These are phyloP conservation scores for Colletotrichum sp. DNA, from an alignment of 2,329 filamentous ascomycete species.

Conservation along the genomic window DNA sequence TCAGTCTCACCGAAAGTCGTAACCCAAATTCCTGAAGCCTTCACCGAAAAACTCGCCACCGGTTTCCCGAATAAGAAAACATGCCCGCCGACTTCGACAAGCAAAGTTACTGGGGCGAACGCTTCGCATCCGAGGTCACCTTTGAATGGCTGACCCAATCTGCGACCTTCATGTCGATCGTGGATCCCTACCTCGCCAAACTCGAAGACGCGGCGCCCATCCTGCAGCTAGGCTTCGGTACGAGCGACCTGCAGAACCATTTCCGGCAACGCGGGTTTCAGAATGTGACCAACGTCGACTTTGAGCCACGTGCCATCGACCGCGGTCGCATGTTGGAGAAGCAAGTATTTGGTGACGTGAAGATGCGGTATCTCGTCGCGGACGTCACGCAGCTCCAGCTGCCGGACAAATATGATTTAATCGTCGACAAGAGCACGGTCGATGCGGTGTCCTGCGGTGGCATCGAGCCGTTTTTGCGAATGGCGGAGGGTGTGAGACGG, in stretches of 20 bases:
- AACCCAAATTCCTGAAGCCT: accelerated
- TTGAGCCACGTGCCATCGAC: constrained; percentile 51
- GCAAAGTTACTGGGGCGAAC: constrained; percentile 53
- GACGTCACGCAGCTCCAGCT: constrained; percentile 46
- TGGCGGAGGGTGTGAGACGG: constrained; percentile 40
- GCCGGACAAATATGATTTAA: constrained; percentile 40
- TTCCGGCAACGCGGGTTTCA: constrained; percentile 47
- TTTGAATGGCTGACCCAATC: constrained; percentile 56
- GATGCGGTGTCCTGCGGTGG: constrained; percentile 55
- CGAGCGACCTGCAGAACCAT: constrained; percentile 54
- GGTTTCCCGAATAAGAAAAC: not conserved
- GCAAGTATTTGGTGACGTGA: constrained; percentile 46
- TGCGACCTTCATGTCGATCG: constrained; percentile 41
- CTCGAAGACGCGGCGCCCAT: constrained; percentile 35
- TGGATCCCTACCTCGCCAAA: constrained; percentile 40
- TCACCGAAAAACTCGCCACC: not conserved
- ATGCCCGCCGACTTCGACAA: constrained; percentile 48
- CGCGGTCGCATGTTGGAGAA: constrained; percentile 46
- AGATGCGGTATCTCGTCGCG: constrained; percentile 46
- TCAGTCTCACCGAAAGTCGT: not conserved
- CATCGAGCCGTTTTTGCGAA: constrained; percentile 37
- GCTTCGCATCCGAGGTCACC: constrained; percentile 47
- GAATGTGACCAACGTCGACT: constrained; percentile 54
- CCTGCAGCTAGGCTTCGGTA: constrained; percentile 54
- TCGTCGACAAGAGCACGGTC: constrained; percentile 55